Base-by-base conservation (phyloP, 2,329 filamentous ascomycete genomes). In the Fusarium graminum region DNA sequence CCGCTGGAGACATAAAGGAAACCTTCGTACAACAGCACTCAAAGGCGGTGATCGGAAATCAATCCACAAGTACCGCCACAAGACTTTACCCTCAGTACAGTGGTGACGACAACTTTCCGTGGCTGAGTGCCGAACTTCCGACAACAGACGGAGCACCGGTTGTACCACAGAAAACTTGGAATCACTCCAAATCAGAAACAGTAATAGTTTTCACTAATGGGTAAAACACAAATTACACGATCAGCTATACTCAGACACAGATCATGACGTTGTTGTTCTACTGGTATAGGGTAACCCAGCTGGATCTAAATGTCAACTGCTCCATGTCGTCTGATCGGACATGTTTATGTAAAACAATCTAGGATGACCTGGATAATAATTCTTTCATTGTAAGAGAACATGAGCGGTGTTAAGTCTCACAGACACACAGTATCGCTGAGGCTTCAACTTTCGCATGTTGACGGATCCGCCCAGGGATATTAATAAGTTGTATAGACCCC, bases 121-220 rank as follows among this genome's bases (percentile, higher is more conserved):
- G 63, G 57, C 57, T 42, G 25, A 40, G 17, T 66, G 63, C 62
- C 63, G 56, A 57, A 42, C 58, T 66, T 63, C 62, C 63, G 63
- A 45, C 4, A 11, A 11, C 28, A 13, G 36, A 52, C 59, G 58
- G 58, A 46, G 44, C 16, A 36, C 34, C 7, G 10, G n/a, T n/a
- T 36, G 16, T 10, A n/a, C n/a, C 16, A 36, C n/a, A 10, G 10
- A 17, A 9, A 36, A 10, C 7, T n/a, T 17, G n/a, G n/a, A 36
- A 36, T 36, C 4, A 22, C 22, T 22, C 6, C 22, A 22, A 6
- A 22, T 22, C 6, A 22, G 22, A 22, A 22, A 22, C 22, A 22
- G 22, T 22, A 22, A 22, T 22, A 6, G 22, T 22, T 22, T 22
- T 22, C 22, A 22, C 22, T 22, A 22, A 22, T 4, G 22, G 4